phyloP scores from a whole-genome alignment of 2,329 filamentous ascomycete species.

The Ascochyta pisi region DNA sequence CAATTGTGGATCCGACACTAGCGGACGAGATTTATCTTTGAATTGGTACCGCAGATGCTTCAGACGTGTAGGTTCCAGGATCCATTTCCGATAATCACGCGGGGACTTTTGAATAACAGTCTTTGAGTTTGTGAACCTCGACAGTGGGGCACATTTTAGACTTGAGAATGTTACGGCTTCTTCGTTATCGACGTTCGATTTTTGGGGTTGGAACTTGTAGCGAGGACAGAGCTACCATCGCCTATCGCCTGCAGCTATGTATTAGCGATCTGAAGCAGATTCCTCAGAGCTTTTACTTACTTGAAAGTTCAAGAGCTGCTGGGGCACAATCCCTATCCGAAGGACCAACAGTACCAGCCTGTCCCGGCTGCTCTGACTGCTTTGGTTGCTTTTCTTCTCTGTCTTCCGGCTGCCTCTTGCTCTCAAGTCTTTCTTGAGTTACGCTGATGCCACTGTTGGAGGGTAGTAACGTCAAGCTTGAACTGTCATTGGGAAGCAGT shows the following conservation, averaged over 20 bases:
- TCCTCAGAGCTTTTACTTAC: neutral
- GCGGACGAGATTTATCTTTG: neutral
- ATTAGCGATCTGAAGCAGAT: neutral
- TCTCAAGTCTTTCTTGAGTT: neutral
- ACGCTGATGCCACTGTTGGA: neutral
- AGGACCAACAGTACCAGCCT: neutral
- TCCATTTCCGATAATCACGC: neutral
- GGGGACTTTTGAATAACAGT: neutral
- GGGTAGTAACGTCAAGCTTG: neutral
- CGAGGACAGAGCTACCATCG: slow-evolving; percentile 12
- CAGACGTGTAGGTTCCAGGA: neutral
- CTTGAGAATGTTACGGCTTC: neutral
- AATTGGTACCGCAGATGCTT: neutral
- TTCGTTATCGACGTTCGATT: neutral
- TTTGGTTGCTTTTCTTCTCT: neutral
- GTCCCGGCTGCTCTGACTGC: neutral
- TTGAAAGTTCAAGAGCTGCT: neutral
- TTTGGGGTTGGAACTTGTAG: neutral
- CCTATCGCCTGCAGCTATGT: neutral
- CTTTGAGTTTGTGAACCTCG: slow-evolving; percentile 4
- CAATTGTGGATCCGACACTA: neutral
- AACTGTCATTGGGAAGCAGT: neutral
- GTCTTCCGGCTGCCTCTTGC: neutral
- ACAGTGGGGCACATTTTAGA: neutral
- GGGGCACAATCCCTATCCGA: neutral